Conservation (phyloP, 2,329 filamentous ascomycete species). For the Parasarocladium wereldwijsianum region DNA sequence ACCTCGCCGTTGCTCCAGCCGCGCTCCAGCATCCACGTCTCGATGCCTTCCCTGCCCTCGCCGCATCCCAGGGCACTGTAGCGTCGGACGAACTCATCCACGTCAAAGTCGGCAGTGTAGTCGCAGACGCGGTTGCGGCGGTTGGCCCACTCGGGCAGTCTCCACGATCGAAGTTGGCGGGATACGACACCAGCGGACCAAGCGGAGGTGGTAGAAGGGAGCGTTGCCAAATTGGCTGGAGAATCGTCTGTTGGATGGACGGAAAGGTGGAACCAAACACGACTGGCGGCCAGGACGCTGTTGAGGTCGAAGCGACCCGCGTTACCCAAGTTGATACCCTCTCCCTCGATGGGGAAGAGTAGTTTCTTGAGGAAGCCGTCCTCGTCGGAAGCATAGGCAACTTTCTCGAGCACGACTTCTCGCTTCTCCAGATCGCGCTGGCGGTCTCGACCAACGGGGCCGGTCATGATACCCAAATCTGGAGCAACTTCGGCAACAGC, state of each 20-base stretch:
- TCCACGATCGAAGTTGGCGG: constrained; percentile 82
- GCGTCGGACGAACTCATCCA: constrained; percentile 77
- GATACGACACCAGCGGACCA: constrained; percentile 94
- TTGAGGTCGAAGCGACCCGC: constrained; percentile 67
- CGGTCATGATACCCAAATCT: constrained; percentile 62
- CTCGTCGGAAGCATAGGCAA: constrained; percentile 66
- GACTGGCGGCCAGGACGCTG: constrained; percentile 62
- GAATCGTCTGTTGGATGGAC: constrained; percentile 83
- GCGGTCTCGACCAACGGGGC: constrained; percentile 52
- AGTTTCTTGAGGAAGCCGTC: constrained; percentile 73
- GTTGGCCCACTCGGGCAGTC: constrained; percentile 92
- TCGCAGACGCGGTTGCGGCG: constrained; percentile 80
- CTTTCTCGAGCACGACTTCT: constrained; percentile 72
- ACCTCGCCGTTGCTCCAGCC: constrained; percentile 99
- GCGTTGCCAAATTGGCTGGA: constrained; percentile 57
- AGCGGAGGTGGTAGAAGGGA: constrained; percentile 58
- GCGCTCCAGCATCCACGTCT: constrained; percentile 85
- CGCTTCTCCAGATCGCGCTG: constrained; percentile 70
- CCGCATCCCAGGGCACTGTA: constrained; percentile 75
- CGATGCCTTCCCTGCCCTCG: constrained; percentile 82
- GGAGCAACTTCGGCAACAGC: constrained; percentile 64
- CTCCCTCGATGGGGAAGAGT: constrained; percentile 60
- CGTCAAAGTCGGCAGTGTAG: constrained; percentile 92
- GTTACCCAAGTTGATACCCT: constrained; percentile 70
- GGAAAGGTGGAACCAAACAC: constrained; percentile 88